Conservation (phyloP, 257 asterid species). For the Forsythia viridissima region DNA sequence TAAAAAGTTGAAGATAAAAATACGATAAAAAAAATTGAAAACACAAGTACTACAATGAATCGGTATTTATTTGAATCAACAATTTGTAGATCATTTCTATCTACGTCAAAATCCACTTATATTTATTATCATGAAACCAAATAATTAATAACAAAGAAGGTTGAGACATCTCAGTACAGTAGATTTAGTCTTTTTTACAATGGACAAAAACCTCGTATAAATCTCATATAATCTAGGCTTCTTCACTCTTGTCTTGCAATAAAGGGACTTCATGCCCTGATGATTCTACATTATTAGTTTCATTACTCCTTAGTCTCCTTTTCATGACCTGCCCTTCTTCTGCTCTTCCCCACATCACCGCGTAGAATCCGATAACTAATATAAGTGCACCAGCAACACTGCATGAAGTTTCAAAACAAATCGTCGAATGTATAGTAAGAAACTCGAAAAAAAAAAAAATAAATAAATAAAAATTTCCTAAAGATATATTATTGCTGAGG, state of each 20-base stretch:
- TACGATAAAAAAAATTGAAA: too few species aligned
- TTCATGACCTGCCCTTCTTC: constrained; percentile 31
- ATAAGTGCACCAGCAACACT: constrained; percentile 50
- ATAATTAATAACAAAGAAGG: too few species aligned
- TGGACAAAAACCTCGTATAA: not conserved
- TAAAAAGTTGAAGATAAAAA: too few species aligned
- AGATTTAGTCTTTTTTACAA: not conserved
- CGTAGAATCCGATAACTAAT: constrained; percentile 45
- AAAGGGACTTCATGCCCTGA: constrained; percentile 37
- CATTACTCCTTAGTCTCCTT: not conserved
- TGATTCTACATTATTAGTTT: constrained; percentile 21
- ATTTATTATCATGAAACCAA: too few species aligned
- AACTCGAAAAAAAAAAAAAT: not conserved
- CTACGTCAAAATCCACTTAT: too few species aligned
- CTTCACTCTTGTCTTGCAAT: constrained; percentile 34
- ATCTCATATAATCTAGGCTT: constrained; percentile 20
- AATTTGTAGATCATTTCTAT: too few species aligned
- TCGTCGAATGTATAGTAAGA: not conserved
- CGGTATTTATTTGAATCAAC: too few species aligned
- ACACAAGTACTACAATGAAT: too few species aligned
- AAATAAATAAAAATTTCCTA: too few species aligned
- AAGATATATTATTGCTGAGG: too few species aligned
- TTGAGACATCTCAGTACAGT: too few species aligned
- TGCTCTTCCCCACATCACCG: constrained; percentile 57
- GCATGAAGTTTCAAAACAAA: constrained; percentile 17